Percentiles rank a stretch among this genome's conserved stretches.
These are phyloP conservation scores for Xylariaceae sp. DNA, from an alignment of 2,329 filamentous ascomycete genomes.

Conservation along the genomic window DNA sequence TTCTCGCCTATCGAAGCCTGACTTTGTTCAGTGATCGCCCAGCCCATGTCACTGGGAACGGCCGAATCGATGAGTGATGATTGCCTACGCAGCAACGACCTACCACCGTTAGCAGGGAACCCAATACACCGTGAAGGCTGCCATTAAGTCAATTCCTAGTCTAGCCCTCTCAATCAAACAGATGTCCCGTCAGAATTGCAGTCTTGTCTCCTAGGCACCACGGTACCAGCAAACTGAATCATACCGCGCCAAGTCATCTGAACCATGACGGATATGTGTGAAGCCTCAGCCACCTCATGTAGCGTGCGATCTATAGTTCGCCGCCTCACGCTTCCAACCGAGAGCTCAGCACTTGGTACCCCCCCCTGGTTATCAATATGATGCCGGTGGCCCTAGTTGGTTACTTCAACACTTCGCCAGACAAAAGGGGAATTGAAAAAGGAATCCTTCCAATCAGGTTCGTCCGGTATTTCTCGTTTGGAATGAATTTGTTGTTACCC, in stretches of 20 bases:
- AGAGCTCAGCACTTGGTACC: constrained; percentile 13
- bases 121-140: constrained; percentile 1
- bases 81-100: background rate
- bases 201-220: constrained; percentile 9
- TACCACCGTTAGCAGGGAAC: no score
- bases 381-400: constrained; percentile 16
- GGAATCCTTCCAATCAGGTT: constrained; percentile 1
- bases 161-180: background rate
- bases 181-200: background rate
- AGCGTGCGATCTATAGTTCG: constrained; percentile 3
- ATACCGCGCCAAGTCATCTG: constrained; percentile 18
- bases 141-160: background rate
- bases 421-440: constrained; percentile 3
- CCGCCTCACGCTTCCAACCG: constrained; percentile 20
- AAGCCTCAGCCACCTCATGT: constrained; percentile 19
- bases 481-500: constrained; percentile 10
- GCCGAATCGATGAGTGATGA: constrained; percentile 13
- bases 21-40: constrained; percentile 16
- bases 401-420: constrained; percentile 9
- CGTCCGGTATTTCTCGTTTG: background rate
- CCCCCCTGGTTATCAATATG: constrained; percentile 14
- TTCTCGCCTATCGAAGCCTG: constrained; percentile 28
- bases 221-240: constrained; percentile 12
- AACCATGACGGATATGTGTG: constrained; percentile 21
- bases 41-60: constrained; percentile 16